Conservation (phyloP, 169 alveolate species). For the Nephromyces sp. region DNA sequence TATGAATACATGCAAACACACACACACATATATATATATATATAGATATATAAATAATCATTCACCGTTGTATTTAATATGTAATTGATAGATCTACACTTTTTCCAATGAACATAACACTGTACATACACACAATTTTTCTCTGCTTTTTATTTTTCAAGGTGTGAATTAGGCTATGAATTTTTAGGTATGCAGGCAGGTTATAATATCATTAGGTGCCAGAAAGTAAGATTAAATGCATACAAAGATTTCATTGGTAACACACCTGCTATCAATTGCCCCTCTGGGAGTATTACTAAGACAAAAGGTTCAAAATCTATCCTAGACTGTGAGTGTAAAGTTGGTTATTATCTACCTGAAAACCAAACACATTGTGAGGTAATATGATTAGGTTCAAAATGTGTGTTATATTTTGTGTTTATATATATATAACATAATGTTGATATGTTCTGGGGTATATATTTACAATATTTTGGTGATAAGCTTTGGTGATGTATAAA, state of each 20-base stretch:
- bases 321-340: slow-evolving; percentile 23
- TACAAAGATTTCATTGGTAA: slow-evolving; percentile 56
- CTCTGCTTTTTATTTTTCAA: not conserved
- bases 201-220: slow-evolving; percentile 29
- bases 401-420: too few relatives aligned
- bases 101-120: not conserved
- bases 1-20: not conserved
- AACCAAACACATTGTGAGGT: not conserved
- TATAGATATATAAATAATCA: not conserved
- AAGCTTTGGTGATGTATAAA: too few relatives aligned
- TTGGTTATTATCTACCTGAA: slow-evolving; percentile 11
- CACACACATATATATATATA: not conserved
- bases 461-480: too few relatives aligned
- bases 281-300: slow-evolving; percentile 53
- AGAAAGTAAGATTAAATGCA: slow-evolving; percentile 37
- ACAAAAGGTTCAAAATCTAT: slow-evolving; percentile 31
- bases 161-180: slow-evolving; percentile 49
- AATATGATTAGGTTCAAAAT: too few relatives aligned
- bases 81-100: not conserved
- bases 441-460: too few relatives aligned
- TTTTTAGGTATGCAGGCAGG: not conserved
- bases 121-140: not conserved
- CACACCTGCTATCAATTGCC: slow-evolving; percentile 45
- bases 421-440: too few relatives aligned
- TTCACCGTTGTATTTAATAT: not conserved